Percentiles rank a stretch among this genome's conserved stretches.
Conservation (phyloP, 345 rosid species). For the Acer saccharum region DNA sequence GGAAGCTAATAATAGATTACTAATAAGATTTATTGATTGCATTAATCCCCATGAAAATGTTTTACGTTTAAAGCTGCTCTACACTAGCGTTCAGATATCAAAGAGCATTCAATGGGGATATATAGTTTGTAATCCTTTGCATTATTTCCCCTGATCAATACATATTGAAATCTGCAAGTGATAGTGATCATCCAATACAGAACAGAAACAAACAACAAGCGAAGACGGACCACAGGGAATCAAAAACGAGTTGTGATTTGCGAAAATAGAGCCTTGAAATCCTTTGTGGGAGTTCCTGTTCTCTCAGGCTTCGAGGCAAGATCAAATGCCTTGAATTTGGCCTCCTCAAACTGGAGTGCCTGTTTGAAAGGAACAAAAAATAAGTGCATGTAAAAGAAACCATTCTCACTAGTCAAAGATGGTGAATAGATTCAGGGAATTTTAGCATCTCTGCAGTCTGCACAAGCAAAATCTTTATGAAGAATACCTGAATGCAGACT, state of each 20-base stretch:
- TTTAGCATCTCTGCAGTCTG: not conserved
- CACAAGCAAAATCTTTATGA: not conserved
- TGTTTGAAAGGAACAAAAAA: conserved; percentile 23
- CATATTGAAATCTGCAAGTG: not conserved
- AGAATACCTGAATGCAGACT: conserved; percentile 75
- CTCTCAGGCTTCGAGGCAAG: conserved; percentile 89
- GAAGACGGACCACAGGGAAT: conserved; percentile 9
- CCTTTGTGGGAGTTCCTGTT: conserved; percentile 80
- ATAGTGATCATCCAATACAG: not conserved
- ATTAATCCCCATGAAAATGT: not conserved
- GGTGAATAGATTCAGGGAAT: not conserved
- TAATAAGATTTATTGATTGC: no score
- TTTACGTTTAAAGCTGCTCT: not conserved
- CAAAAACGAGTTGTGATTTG: conserved; percentile 65
- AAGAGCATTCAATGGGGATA: not conserved
- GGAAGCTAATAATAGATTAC: no score
- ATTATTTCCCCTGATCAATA: not conserved
- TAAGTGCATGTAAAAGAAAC: conserved; percentile 1
- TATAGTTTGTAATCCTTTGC: not conserved
- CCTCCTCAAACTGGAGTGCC: conserved; percentile 78
- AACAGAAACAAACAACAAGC: not conserved
- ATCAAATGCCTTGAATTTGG: conserved; percentile 88
- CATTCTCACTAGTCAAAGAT: not conserved
- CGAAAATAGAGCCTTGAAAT: conserved; percentile 81
- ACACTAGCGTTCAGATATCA: no score